Base-by-base conservation (phyloP, 139 green algal genomes). In the Picochlorum sp. region DNA sequence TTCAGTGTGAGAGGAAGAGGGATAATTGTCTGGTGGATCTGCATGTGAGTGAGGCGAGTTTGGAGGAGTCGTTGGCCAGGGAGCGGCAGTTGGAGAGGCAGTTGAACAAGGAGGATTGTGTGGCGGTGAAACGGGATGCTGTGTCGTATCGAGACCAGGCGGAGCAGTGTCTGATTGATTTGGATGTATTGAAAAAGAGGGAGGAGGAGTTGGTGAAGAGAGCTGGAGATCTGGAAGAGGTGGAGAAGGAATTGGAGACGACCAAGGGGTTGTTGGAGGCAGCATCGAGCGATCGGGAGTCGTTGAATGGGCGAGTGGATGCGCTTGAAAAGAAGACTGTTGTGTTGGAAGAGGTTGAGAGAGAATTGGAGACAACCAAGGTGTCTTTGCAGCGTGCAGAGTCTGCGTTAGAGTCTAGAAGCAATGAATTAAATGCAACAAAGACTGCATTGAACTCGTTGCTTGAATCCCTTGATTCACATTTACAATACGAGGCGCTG, bases 401-500 rank as follows among this genome's bases (percentile, higher is more conserved):
- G 41, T 13, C 44, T 16, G 1, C 21, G 6, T 37, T 57, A 7
- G 61, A 67, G n/a, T 21, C n/a, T 30, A 51, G 16, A 24, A 30
- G 23, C n/a, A n/a, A 21, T 31, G 58, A 65, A 31, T 31, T 65
- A 28, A 31, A 65, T 50, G 51, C 50, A 15, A 49, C 50, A 49
- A 58, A 70, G 50, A 21, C 13, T 6, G 26, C 50, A 4, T 26
- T 65, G 23, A n/a, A 50, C 5, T 31, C 49, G 51, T 60, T 70
- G 24, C 21, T 70, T 18, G 16, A n/a, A 10, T 51, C 50, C 6
- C 15, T 70, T 20, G 64, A 58, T 15, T 31, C 24, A 23, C 26
- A 30, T 13, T 30, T 62, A 18, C 14, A 70, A 49, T 65, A 70
- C 37, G 49, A 64, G 10, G 13, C 26, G 18, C 49, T 70, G 50